These are phyloP conservation scores for Phaseolus lunatus DNA, from an alignment of 306 rosid species.

Conservation along the genomic window DNA sequence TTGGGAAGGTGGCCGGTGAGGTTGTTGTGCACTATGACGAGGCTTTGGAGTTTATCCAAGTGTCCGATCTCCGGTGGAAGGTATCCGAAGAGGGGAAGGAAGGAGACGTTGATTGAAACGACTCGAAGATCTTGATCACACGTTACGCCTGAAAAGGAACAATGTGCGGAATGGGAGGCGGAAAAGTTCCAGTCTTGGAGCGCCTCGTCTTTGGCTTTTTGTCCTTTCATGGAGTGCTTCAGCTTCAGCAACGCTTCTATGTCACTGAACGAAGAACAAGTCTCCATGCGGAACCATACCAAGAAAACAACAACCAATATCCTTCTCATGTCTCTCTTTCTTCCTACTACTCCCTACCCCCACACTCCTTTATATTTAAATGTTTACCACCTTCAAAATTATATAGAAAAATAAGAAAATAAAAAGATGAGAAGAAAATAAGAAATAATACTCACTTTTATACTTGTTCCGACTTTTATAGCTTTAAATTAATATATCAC, in stretches of 20 bases:
- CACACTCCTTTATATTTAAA: too few species aligned
- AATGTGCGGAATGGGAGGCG: conserved; percentile 52
- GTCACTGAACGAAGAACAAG: conserved; percentile 56
- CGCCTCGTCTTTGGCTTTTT: conserved; percentile 44
- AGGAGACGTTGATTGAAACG: conserved; percentile 54
- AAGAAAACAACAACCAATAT: conserved; percentile 38
- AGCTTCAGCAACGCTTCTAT: conserved; percentile 66
- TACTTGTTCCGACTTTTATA: too few species aligned
- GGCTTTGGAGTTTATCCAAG: conserved; percentile 57
- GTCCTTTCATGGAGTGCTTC: conserved; percentile 59
- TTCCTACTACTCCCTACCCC: not conserved
- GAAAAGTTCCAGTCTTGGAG: conserved; percentile 65
- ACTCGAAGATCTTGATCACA: conserved; percentile 62
- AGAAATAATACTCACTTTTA: too few species aligned
- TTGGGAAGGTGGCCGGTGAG: conserved; percentile 66
- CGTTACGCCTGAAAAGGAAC: conserved; percentile 64
- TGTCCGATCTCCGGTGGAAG: conserved; percentile 73
- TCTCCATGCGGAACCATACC: conserved; percentile 19
- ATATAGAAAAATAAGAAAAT: too few species aligned
- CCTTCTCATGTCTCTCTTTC: conserved; percentile 44
- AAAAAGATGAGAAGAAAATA: too few species aligned
- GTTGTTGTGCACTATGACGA: conserved; percentile 55
- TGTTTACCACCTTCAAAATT: too few species aligned
- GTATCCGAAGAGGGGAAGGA: conserved; percentile 54
- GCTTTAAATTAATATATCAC: too few species aligned